Evolutionary conservation across 768 basidiomycete genomes (phyloP).

Genomic region (Termitomyces sp.): DNA sequence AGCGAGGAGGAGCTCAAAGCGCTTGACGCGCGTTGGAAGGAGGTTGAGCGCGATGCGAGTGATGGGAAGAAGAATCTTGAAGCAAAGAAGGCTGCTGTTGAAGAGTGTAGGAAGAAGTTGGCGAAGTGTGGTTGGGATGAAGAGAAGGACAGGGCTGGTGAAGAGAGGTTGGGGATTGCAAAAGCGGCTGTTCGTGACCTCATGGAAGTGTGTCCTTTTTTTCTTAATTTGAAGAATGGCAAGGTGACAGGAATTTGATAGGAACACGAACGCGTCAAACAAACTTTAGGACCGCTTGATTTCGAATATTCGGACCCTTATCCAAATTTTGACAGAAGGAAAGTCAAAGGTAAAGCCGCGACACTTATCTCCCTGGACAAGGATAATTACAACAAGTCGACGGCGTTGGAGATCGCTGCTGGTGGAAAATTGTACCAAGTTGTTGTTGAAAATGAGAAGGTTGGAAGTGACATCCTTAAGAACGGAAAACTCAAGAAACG

Average conservation of each 20-base stretch:
- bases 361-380: slow-evolving; percentile 75
- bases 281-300: slow-evolving; percentile 63
- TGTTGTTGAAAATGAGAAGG: slow-evolving; percentile 85
- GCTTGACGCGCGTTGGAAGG: slow-evolving; percentile 77
- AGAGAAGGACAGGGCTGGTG: slow-evolving; percentile 61
- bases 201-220: slow-evolving; percentile 49
- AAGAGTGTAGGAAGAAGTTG: slow-evolving; percentile 46
- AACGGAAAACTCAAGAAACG: slow-evolving; percentile 74
- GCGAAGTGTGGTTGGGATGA: slow-evolving; percentile 69
- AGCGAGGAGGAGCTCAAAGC: slow-evolving; percentile 71
- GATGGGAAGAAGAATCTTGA: slow-evolving; percentile 71
- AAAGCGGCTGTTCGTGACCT: slow-evolving; percentile 50
- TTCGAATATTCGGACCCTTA: slow-evolving; percentile 80
- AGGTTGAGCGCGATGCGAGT: slow-evolving; percentile 78
- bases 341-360: slow-evolving; percentile 91
- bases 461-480: slow-evolving; percentile 81
- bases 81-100: slow-evolving; percentile 51
- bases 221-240: slow-evolving; percentile 3
- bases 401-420: slow-evolving; percentile 90
- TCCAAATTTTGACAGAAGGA: slow-evolving; percentile 74
- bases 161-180: slow-evolving; percentile 45
- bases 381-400: slow-evolving; percentile 71
- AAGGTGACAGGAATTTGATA: slow-evolving; percentile 21
- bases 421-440: slow-evolving; percentile 90
- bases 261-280: slow-evolving; percentile 66